Evolutionary conservation across 345 rosid genomes (phyloP), one percentile per base, ranked within the genome.

Genomic region (Populus ilicifolia): DNA sequence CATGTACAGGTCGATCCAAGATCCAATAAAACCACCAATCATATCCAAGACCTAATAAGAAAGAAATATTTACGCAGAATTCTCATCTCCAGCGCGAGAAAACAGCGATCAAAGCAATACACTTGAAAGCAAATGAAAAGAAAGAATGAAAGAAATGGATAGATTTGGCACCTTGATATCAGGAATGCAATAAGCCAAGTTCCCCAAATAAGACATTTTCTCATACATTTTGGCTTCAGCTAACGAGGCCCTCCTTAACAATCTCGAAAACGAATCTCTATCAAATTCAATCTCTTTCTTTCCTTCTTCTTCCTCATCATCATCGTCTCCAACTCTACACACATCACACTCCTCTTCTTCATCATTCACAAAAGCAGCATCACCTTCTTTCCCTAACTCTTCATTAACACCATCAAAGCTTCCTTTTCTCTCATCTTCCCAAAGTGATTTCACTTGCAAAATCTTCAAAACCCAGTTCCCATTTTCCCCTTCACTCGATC

Each of bases 391-490:
- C 29, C 62, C 38, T 16, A 35, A 74, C 13, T 14, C 88, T 35
- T 43, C 78, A 16, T 14, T 87, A 25, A 46, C 83, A 13, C 8
- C 76, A 17, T 69, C 83, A 27, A 79, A 67, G 41, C 76, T 77
- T 66, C 78, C 72, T 80, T 75, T 52, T 76, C 82, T 79, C 50
- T 71, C 86, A 21, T 83, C 87, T 71, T 83, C 87, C 91, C 92
- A 85, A 33, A 91, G 84, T 0, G 97, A 90, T 62, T 86, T 84
- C 29, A 92, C 91, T 29, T 88, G 93, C 87, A 96, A 81, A 88
- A 93, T 92, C 94, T 89, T 95, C 85, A 90, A 62, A n/a, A 93
- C 92, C 98, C 98, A 95, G 77, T 86, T 95, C 80, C 80, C 91
- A 25, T 86, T 84, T 48, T 80, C 75, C 52, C 81, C 87, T 59